phyloP scores from a whole-genome alignment of 768 basidiomycete genomes.

The Phanerodontia chrysosporium region DNA sequence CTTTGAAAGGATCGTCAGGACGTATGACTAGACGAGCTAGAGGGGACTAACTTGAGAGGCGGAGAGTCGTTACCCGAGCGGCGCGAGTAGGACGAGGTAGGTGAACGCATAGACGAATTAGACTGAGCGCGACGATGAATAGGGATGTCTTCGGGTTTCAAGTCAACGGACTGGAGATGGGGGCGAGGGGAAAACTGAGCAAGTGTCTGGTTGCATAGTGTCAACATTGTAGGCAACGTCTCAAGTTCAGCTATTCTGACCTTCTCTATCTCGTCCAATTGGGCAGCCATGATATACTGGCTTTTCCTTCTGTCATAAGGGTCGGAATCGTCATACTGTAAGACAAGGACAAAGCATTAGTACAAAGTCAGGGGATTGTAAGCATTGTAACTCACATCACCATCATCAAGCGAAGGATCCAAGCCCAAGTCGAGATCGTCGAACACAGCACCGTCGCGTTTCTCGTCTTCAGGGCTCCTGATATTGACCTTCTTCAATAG shows the following conservation, averaged over 20 bases:
- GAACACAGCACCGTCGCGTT: conserved; percentile 42
- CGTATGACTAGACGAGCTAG: not conserved
- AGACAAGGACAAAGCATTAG: not conserved
- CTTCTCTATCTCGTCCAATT: conserved; percentile 78
- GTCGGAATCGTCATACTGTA: conserved; percentile 64
- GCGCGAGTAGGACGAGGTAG: conserved; percentile 6
- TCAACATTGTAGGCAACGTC: not conserved
- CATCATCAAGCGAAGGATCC: conserved; percentile 36
- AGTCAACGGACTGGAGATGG: conserved; percentile 17
- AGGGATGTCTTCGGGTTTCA: conserved; percentile 15
- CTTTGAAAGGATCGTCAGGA: conserved; percentile 10
- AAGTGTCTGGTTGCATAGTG: conserved; percentile 15
- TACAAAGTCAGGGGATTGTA: not conserved
- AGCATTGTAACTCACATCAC: conserved; percentile 25
- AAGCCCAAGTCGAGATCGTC: conserved; percentile 44
- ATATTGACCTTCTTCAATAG: conserved; percentile 16
- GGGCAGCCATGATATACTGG: conserved; percentile 68
- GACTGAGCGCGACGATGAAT: conserved; percentile 11
- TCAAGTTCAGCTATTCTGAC: conserved; percentile 27
- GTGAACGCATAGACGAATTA: not conserved
- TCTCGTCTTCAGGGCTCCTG: conserved; percentile 37
- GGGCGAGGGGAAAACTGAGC: conserved; percentile 23
- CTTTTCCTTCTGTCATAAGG: conserved; percentile 72
- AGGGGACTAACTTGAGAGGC: conserved; percentile 12
- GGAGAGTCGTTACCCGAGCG: not conserved